These are phyloP conservation scores for Cardamine occulta DNA, from an alignment of 345 rosid species.

Conservation along the genomic window DNA sequence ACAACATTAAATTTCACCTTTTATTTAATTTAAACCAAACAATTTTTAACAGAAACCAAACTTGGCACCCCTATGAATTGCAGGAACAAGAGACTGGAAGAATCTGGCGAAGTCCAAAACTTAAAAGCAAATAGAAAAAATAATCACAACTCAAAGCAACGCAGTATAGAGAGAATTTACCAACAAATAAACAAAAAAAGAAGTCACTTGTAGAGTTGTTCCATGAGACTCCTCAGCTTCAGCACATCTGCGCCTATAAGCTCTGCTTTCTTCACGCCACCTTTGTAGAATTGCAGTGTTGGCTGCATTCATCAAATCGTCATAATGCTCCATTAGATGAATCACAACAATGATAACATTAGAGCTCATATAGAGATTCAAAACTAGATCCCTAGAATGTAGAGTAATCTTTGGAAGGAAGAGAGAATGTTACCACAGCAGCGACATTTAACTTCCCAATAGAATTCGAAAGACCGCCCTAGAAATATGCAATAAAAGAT, in stretches of 20 bases:
- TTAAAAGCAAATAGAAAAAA: neutral
- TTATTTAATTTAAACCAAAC: neutral
- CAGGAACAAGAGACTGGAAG: neutral
- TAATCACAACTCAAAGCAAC: constrained; percentile 19
- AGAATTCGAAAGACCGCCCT: constrained; percentile 58
- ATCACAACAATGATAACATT: constrained; percentile 1
- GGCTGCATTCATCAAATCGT: constrained; percentile 58
- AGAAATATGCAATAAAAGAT: constrained; percentile 38
- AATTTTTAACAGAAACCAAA: constrained; percentile 4
- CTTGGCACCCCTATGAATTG: constrained; percentile 16
- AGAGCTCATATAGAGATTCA: neutral
- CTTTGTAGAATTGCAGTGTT: constrained; percentile 67
- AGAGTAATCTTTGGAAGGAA: constrained; percentile 14
- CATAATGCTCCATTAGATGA: neutral
- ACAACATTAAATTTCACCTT: neutral
- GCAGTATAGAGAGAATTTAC: neutral
- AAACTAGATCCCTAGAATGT: constrained; percentile 4
- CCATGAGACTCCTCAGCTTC: constrained; percentile 60
- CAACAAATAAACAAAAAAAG: neutral
- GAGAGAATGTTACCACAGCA: constrained; percentile 62
- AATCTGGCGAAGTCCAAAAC: neutral
- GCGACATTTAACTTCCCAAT: constrained; percentile 50
- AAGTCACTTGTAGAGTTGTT: constrained; percentile 64
- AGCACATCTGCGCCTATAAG: constrained; percentile 67
- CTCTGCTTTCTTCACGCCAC: constrained; percentile 67